Base-by-base conservation (phyloP, 306 rosid genomes). In the Oemleria cerasiformis region DNA sequence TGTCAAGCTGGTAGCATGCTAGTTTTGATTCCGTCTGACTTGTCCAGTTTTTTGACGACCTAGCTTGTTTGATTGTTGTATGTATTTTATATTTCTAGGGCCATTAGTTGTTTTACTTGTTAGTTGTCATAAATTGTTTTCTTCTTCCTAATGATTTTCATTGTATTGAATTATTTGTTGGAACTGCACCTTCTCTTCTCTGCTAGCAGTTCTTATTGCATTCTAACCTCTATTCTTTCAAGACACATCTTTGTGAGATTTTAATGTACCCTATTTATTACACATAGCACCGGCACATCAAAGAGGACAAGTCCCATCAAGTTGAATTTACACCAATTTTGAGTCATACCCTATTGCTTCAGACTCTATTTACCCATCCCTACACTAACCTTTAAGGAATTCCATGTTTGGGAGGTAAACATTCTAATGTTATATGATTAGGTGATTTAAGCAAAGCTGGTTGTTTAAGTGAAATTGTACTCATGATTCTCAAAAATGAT, bases 371-470 rank as follows among this genome's bases (percentile, higher is more conserved):
- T 6, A 58, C 41, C 40, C 17, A 58, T 25, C 41, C 10, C 4
- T 10, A 59, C 5, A 36, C 19, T 23, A 56, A 56, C 61, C 17
- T 11, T 9, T 21, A 2, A 16, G 61, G 61, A 11, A 56, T 14
- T 59, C 64, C 64, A 59, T 30, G 64, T 59, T 56, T 11, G 15
- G 64, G 64, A 15, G 34, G 64, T 19, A 30, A 59, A 34, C 20
- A 2, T 1, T 30, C 2, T 2, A 30, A 30, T 30, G 36, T 1
- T 25, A 30, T 30, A 30, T 30, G 36, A 1, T 30, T 30, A 30
- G n/a, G 57, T 7, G 12, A 51, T 17, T 15, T 25, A 21, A 30
- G 11, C 36, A 23, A 23, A 23, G 62, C 4, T 17, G 14, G 8
- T 13, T 57, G 39, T 14, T 34, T 4, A 15, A 59, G 41, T 59